Conservation (phyloP, 2,329 filamentous ascomycete species). For the Fusarium transvaalense region DNA sequence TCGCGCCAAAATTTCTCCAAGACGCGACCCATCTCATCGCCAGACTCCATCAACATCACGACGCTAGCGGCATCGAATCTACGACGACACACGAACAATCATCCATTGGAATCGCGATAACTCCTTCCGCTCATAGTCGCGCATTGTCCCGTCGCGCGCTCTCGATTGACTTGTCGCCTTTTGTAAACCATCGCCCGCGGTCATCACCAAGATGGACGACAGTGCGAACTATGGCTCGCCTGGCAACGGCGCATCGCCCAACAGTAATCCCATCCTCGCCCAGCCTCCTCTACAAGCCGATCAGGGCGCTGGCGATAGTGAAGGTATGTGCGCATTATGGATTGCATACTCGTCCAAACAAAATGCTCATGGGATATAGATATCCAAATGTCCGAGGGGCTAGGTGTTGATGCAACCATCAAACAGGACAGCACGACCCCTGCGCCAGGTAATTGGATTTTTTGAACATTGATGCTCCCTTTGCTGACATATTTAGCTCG, state of each 20-base stretch:
- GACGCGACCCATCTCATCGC: constrained; percentile 49
- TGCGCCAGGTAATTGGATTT: constrained; percentile 65
- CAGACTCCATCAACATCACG: constrained; percentile 48
- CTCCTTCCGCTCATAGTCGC: constrained; percentile 10
- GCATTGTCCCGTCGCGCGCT: constrained; percentile 27
- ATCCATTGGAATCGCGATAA: constrained; percentile 20
- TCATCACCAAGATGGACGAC: constrained; percentile 66
- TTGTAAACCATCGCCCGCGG: constrained; percentile 27
- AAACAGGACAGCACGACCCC: constrained; percentile 73
- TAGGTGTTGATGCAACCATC: constrained; percentile 61
- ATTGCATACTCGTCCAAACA: neutral
- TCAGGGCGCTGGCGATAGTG: constrained; percentile 53
- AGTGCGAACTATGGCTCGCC: constrained; percentile 69
- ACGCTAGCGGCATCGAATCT: constrained; percentile 41
- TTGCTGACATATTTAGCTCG: constrained; percentile 66
- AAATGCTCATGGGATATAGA: constrained; percentile 59
- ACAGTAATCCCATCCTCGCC: constrained; percentile 67
- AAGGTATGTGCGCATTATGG: constrained; percentile 58
- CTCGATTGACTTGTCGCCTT: constrained; percentile 35
- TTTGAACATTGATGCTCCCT: constrained; percentile 73
- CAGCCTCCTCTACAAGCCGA: constrained; percentile 66
- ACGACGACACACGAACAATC: constrained; percentile 22
- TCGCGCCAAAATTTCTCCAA: constrained; percentile 58
- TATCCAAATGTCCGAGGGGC: constrained; percentile 71
- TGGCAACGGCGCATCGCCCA: constrained; percentile 67